These are phyloP conservation scores for Dothideomycetes sp. DNA, from an alignment of 2,329 filamentous ascomycete genomes.

Conservation along the genomic window DNA sequence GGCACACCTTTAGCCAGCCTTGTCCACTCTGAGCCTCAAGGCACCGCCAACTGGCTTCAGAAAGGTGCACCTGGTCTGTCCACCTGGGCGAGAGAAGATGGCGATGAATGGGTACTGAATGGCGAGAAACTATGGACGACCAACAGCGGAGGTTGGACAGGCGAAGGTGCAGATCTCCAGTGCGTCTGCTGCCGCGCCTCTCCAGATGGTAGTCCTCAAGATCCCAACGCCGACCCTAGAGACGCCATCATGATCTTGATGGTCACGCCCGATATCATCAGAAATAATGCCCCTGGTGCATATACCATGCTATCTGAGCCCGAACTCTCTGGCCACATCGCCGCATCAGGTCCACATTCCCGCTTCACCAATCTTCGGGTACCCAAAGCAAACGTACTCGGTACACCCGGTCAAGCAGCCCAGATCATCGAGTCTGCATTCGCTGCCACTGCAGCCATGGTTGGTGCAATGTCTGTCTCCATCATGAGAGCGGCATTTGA, in stretches of 20 bases:
- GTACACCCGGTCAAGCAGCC: conserved; percentile 31
- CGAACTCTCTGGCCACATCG: conserved; percentile 35
- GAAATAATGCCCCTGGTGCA: conserved; percentile 29
- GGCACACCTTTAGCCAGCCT: no score
- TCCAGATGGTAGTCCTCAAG: conserved; percentile 3
- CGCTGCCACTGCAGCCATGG: conserved; percentile 35
- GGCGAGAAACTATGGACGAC: conserved; percentile 49
- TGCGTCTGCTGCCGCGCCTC: conserved; percentile 41
- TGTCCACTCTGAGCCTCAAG: no score
- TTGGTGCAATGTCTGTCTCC: conserved; percentile 44
- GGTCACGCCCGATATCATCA: conserved; percentile 37
- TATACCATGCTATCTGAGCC: conserved; percentile 38
- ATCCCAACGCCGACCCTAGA: conserved; percentile 16
- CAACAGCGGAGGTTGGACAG: conserved; percentile 44
- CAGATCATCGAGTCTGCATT: conserved; percentile 34
- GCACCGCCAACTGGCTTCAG: no score
- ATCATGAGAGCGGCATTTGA: conserved; percentile 45
- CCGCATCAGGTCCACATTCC: conserved; percentile 39
- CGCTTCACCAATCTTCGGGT: conserved; percentile 38
- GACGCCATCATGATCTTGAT: conserved; percentile 38
- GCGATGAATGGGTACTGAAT: conserved; percentile 40
- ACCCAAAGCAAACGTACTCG: conserved; percentile 37
- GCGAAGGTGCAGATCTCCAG: conserved; percentile 38
- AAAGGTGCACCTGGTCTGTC: no score
- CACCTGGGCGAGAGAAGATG: conserved; percentile 37